Base-by-base conservation (phyloP, 768 basidiomycete species). In the Lactarius akahatsu region DNA sequence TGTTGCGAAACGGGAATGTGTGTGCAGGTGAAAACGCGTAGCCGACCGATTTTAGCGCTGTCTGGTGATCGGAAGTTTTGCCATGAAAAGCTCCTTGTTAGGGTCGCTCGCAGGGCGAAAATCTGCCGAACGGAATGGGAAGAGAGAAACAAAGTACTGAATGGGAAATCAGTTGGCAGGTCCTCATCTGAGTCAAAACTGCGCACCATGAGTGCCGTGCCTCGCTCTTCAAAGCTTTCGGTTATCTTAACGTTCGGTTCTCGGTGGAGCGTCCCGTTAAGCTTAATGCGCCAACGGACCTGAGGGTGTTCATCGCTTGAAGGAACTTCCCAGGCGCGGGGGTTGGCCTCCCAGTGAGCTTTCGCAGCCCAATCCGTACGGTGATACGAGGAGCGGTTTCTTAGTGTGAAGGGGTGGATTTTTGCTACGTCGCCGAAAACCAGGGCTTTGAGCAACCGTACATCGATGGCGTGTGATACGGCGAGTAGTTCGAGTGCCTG, bases 191-290 rank as follows among this genome's bases (percentile, higher is more conserved):
- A 16, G 43, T 50, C 8, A 45, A 50, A 30, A 8, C 26, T 38
- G 28, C 69, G 36, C 23, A 70, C 69, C 67, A 54, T 60, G 30
- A 70, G 20, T 3, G 56, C n/a, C 63, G 55, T 59, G 2, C 57
- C 62, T 11, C 34, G 13, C 30, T 18, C n/a, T 36, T 61, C 56
- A 23, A 65, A 59, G 57, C 67, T 69, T 28, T 62, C 50, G 18
- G 1, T 11, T 9, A 69, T 52, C n/a, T 62, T 23, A 10, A 64
- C 36, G 0, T 3, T 13, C 7, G 9, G 11, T 1, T 38, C 40
- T 45, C 40, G 56, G 2, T 28, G 60, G n/a, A 70, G 43, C 2
- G 4, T 5, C 9, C 69, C 67, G 8, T 61, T 61, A 16, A 70
- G 52, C 20, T 55, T 40, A 15, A 68, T 36, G 41, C 58, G 23